Conservation (phyloP, 2,329 filamentous ascomycete genomes). For the Pyrenophora graminea region DNA sequence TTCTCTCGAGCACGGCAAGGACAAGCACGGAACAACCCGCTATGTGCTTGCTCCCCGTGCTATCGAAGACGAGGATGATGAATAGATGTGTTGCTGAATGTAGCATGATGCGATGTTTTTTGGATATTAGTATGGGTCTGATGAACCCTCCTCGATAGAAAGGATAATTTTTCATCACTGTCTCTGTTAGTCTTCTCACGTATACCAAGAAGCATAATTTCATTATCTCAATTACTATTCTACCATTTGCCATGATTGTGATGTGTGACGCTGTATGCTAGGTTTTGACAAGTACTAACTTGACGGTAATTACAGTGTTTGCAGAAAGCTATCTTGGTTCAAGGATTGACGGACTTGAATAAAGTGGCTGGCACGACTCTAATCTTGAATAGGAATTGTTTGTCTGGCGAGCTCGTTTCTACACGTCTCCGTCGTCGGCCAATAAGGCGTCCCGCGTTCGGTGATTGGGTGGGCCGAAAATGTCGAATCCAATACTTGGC, state of each 20-base stretch:
- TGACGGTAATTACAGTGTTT: no score
- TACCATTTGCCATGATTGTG: not conserved
- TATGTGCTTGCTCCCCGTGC: constrained; percentile 53
- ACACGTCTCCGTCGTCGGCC: no score
- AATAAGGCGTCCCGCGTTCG: no score
- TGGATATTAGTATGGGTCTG: constrained; percentile 32
- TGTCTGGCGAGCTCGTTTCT: no score
- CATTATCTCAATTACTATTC: constrained; percentile 31
- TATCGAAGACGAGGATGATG: constrained; percentile 56
- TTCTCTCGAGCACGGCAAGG: constrained; percentile 62
- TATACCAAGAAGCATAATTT: constrained; percentile 40
- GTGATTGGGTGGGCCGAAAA: no score
- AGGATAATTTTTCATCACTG: constrained; percentile 36
- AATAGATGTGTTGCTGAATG: constrained; percentile 33
- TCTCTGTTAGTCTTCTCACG: constrained; percentile 34
- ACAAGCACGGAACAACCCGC: constrained; percentile 52
- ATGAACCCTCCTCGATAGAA: constrained; percentile 30
- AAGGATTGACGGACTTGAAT: no score
- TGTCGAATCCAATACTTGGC: no score
- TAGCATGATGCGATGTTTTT: constrained; percentile 29
- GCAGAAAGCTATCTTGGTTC: no score
- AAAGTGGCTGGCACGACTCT: no score
- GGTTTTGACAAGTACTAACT: no score
- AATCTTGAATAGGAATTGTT: no score
- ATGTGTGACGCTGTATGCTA: not conserved